Percentiles rank a stretch among this genome's conserved stretches.
These are phyloP conservation scores for Termitomyces sp. DNA, from an alignment of 768 basidiomycete genomes.

Conservation along the genomic window DNA sequence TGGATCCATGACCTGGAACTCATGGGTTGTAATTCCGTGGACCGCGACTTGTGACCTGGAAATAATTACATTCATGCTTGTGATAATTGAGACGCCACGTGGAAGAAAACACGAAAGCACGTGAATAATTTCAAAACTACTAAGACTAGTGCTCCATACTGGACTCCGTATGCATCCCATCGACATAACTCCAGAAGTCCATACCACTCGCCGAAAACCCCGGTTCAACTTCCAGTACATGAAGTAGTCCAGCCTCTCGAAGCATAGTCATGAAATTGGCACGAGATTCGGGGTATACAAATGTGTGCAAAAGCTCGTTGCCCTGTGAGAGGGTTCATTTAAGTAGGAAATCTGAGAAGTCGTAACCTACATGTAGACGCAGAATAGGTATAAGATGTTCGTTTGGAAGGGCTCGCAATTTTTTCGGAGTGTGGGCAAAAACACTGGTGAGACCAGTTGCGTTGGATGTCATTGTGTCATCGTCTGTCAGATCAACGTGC, in stretches of 20 bases:
- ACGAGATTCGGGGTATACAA: conserved; percentile 76
- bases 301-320: conserved; percentile 48
- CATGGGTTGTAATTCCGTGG: conserved; percentile 4
- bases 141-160: conserved; percentile 3
- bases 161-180: no score
- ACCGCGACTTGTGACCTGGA: neutral
- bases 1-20: conserved; percentile 12
- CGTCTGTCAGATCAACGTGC: conserved; percentile 37
- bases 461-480: conserved; percentile 38
- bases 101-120: neutral
- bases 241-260: conserved; percentile 38
- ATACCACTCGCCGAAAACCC: conserved; percentile 35
- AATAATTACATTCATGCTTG: no score
- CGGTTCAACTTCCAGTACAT: conserved; percentile 28
- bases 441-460: conserved; percentile 23
- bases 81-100: no score
- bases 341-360: neutral
- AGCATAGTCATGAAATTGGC: conserved; percentile 60
- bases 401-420: conserved; percentile 24
- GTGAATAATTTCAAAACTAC: no score
- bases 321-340: conserved; percentile 36
- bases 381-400: conserved; percentile 50
- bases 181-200: conserved; percentile 69
- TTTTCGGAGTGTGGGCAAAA: conserved; percentile 16
- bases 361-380: conserved; percentile 50